Evolutionary conservation across 2,329 filamentous ascomycete species (phyloP).

Genomic region (Botrytis byssoidea): DNA sequence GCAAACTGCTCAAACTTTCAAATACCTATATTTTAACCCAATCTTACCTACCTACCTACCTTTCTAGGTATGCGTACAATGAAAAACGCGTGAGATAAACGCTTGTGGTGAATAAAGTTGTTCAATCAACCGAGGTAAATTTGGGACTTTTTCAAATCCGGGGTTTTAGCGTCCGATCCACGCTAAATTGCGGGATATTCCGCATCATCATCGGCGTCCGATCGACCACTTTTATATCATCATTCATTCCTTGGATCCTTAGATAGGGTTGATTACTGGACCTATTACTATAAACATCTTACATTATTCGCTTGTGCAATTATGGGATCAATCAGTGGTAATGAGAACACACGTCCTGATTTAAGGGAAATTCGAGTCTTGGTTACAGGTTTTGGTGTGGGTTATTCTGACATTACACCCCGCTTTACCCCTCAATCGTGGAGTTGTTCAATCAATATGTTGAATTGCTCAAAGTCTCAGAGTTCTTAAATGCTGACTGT

Average conservation of each 20-base stretch:
- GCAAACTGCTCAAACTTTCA: neutral
- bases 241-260: slow-evolving; percentile 24
- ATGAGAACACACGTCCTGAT: neutral
- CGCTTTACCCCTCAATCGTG: neutral
- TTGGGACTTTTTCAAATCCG: neutral
- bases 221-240: neutral
- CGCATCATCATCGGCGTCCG: neutral
- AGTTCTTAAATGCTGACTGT: neutral
- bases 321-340: slow-evolving; percentile 28
- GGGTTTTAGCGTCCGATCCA: neutral
- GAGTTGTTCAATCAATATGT: neutral
- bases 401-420: slow-evolving; percentile 31
- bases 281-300: slow-evolving; percentile 23
- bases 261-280: slow-evolving; percentile 16
- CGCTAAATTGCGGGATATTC: slow-evolving; percentile 3
- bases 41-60: too few species aligned
- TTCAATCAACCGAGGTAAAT: neutral
- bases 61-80: neutral
- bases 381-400: slow-evolving; percentile 61
- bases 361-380: slow-evolving; percentile 56
- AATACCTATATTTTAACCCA: too few species aligned
- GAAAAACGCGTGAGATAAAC: neutral
- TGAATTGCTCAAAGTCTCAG: neutral
- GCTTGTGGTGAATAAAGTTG: neutral
- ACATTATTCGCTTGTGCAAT: slow-evolving; percentile 32